phyloP scores from a whole-genome alignment of 2,329 filamentous ascomycete genomes.

The Neopestalotiopsis rosae region DNA sequence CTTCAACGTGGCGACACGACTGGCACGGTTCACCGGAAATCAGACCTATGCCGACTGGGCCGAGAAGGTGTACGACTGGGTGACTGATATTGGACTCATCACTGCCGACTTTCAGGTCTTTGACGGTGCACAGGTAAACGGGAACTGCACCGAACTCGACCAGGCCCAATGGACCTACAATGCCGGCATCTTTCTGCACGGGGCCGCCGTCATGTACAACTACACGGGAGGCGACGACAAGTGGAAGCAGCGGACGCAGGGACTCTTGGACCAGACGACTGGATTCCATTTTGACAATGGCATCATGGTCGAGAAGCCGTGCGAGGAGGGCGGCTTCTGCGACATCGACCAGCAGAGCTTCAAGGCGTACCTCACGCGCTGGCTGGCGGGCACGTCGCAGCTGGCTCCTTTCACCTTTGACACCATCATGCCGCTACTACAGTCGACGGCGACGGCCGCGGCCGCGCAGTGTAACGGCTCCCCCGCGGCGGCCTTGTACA shows the following conservation, averaged over 20 bases:
- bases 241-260: slow-evolving; percentile 65
- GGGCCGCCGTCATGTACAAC: slow-evolving; percentile 67
- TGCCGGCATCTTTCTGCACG: slow-evolving; percentile 68
- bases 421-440: slow-evolving; percentile 56
- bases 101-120: slow-evolving; percentile 19
- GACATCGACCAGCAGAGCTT: slow-evolving; percentile 75
- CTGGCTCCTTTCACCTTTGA: slow-evolving; percentile 58
- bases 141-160: slow-evolving; percentile 58
- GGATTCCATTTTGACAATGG: slow-evolving; percentile 61
- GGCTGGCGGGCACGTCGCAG: slow-evolving; percentile 62
- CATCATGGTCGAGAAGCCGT: slow-evolving; percentile 70
- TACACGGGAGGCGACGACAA: slow-evolving; percentile 53
- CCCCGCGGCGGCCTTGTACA: slow-evolving; percentile 45
- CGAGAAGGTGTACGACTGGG: slow-evolving; percentile 62
- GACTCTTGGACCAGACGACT: slow-evolving; percentile 57
- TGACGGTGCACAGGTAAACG: slow-evolving; percentile 44
- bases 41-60: slow-evolving; percentile 67
- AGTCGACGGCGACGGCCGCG: slow-evolving; percentile 57
- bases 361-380: slow-evolving; percentile 77
- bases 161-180: slow-evolving; percentile 73
- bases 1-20: slow-evolving; percentile 57
- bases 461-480: slow-evolving; percentile 56
- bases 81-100: slow-evolving; percentile 28
- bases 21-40: slow-evolving; percentile 70
- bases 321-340: slow-evolving; percentile 66